phyloP scores from a whole-genome alignment of 192 early-diverging fungal genomes.

The Umbelopsis vinacea region DNA sequence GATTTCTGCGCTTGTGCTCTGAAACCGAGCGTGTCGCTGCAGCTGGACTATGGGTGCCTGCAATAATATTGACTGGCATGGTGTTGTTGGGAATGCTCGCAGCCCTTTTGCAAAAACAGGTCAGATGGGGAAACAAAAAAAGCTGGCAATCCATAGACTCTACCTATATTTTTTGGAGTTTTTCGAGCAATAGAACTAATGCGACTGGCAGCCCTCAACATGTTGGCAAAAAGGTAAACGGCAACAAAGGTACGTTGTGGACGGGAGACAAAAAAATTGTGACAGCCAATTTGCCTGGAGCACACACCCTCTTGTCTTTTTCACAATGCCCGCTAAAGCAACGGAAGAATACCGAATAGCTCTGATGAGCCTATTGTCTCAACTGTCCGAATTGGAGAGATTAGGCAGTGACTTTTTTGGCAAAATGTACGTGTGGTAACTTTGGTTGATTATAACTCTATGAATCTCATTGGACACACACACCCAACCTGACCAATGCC shows the following conservation, averaged over 20 bases:
- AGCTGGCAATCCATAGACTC: not conserved
- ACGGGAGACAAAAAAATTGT: constrained; percentile 9
- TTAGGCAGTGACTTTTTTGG: constrained; percentile 40
- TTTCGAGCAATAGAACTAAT: not conserved
- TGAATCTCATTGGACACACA: too few relatives aligned
- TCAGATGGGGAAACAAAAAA: not conserved
- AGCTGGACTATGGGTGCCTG: not conserved
- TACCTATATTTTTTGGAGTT: not conserved
- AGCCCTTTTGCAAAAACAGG: not conserved
- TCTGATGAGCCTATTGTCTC: constrained; percentile 40
- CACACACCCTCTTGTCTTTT: not conserved
- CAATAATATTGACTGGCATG: too few relatives aligned
- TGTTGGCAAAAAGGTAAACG: not conserved
- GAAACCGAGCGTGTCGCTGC: not conserved
- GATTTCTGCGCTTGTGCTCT: not conserved
- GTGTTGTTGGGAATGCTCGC: not conserved
- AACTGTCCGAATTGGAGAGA: constrained; percentile 36
- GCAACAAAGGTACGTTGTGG: not conserved
- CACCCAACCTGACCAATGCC: not conserved
- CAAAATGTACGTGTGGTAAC: constrained; percentile 29
- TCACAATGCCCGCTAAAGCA: constrained; percentile 34
- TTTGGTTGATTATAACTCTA: too few relatives aligned
- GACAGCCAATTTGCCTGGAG: not conserved
- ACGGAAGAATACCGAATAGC: constrained; percentile 40
- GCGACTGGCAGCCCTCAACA: not conserved